Percentiles rank a stretch among this genome's conserved stretches.
Evolutionary conservation across 495 filamentous ascomycete species (phyloP).

Genomic region (Daldinia grandis): DNA sequence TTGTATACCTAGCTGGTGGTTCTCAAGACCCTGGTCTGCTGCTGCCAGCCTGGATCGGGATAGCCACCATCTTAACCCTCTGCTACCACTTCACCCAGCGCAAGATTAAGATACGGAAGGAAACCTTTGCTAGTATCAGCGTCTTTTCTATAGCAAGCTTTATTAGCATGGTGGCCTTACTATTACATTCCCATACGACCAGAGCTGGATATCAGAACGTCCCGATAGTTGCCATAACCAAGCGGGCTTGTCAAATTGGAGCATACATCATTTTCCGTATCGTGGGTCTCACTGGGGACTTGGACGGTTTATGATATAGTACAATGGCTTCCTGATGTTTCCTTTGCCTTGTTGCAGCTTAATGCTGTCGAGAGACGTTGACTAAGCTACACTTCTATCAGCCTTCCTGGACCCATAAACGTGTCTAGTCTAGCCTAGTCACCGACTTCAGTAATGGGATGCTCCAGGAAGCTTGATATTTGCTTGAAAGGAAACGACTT

Average conservation of each 20-base stretch:
- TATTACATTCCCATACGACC: conserved; percentile 71
- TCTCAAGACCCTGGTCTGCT: conserved; percentile 78
- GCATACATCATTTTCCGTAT: conserved; percentile 38
- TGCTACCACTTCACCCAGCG: conserved; percentile 84
- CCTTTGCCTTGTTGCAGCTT: not conserved
- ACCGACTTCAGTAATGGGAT: not conserved
- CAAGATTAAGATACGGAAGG: conserved; percentile 81
- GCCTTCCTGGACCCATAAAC: no score
- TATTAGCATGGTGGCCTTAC: conserved; percentile 74
- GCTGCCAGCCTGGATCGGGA: conserved; percentile 86
- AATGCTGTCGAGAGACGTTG: not conserved
- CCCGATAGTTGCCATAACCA: conserved; percentile 39
- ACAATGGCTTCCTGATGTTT: not conserved
- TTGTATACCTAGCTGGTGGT: conserved; percentile 77
- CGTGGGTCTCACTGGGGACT: conserved; percentile 40
- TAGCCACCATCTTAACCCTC: conserved; percentile 79
- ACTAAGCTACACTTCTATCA: not conserved
- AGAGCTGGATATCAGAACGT: conserved; percentile 40
- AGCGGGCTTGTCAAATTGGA: conserved; percentile 30
- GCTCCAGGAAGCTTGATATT: not conserved
- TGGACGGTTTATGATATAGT: conserved; percentile 22
- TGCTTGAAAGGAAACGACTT: not conserved
- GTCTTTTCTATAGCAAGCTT: conserved; percentile 80
- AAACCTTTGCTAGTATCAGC: conserved; percentile 78
- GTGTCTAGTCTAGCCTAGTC: not conserved